phyloP scores from a whole-genome alignment of 2,329 filamentous ascomycete species.

The Aspergillus texensis region DNA sequence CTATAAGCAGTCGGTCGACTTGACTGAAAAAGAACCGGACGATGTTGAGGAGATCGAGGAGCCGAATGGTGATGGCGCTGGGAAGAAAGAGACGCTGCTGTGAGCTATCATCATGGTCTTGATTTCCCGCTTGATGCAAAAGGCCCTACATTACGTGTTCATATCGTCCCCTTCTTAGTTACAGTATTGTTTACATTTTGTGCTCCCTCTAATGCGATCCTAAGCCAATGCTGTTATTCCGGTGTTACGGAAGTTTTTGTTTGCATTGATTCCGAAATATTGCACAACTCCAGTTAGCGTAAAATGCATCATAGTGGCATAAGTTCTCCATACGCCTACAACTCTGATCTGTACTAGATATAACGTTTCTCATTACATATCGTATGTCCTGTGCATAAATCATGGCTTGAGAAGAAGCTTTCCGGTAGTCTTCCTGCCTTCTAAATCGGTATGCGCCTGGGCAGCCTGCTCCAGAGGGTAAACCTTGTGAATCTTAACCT shows the following conservation, averaged over 20 bases:
- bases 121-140: neutral
- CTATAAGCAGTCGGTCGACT: conserved; percentile 61
- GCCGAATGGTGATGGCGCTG: conserved; percentile 12
- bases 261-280: neutral
- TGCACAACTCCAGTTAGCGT: neutral
- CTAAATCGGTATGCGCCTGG: conserved; percentile 75
- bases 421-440: conserved; percentile 79
- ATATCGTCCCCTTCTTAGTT: neutral
- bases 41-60: conserved; percentile 16
- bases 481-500: conserved; percentile 72
- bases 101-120: neutral
- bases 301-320: neutral
- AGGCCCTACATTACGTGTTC: neutral
- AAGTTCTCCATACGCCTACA: neutral
- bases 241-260: neutral
- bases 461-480: conserved; percentile 76
- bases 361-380: conserved; percentile 1
- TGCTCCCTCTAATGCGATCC: neutral
- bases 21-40: conserved; percentile 11
- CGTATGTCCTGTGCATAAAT: conserved; percentile 5
- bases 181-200: neutral
- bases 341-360: neutral
- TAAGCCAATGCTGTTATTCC: neutral
- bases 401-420: conserved; percentile 75
- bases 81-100: neutral